Conservation (phyloP, 2,329 filamentous ascomycete species). For the Talaromyces sp. region DNA sequence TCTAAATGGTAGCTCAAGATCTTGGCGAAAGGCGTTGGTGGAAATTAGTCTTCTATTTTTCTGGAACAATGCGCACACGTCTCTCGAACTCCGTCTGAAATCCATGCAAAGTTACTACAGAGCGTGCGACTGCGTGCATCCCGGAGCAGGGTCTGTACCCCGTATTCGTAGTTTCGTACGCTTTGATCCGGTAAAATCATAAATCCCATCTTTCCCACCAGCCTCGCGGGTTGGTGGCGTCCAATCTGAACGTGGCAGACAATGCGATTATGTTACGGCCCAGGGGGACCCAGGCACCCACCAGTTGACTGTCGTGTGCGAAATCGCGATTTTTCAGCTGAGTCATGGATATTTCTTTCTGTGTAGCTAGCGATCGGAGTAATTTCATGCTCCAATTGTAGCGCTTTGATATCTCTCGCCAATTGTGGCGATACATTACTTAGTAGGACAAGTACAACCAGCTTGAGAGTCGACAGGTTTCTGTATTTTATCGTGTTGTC, state of each 20-base stretch:
- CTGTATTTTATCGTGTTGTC: not conserved
- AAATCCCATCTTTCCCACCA: not conserved
- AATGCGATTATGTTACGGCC: not conserved
- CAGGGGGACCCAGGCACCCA: not conserved
- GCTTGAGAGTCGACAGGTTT: not conserved
- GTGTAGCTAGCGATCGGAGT: not conserved
- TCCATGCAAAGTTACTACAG: not conserved
- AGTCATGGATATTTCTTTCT: not conserved
- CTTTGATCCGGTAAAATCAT: not conserved
- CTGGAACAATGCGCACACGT: not conserved
- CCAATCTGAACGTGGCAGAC: not conserved
- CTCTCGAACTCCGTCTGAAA: not conserved
- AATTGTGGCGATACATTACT: not conserved
- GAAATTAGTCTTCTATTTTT: not conserved
- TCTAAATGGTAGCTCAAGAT: no score
- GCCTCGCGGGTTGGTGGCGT: conserved; percentile 7
- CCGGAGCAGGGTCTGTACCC: not conserved
- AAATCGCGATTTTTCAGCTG: not conserved
- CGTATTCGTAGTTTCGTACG: not conserved
- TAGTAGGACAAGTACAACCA: not conserved
- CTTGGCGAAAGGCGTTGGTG: not conserved
- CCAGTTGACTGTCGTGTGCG: not conserved
- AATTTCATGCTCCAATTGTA: not conserved
- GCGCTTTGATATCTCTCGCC: not conserved
- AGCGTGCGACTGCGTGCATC: not conserved